Evolutionary conservation across 2,329 filamentous ascomycete genomes (phyloP), one percentile per base, ranked within the genome.

Genomic region (Huntiella savannae): DNA sequence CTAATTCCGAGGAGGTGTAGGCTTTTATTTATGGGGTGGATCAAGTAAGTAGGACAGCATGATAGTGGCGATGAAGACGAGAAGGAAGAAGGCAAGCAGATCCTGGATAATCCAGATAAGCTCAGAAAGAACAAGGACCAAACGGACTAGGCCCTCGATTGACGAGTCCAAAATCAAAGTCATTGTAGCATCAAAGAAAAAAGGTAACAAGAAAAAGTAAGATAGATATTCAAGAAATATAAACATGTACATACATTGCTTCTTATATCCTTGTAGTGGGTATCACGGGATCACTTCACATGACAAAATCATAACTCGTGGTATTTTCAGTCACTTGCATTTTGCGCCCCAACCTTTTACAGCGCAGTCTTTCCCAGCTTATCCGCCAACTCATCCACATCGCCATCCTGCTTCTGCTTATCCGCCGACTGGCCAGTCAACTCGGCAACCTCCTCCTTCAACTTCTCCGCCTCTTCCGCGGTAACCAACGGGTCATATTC

Each of bases 321-420:
- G 47, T 49, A 45, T 49, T 49, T 33, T 32, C 16, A 40, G 16
- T 12, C 33, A 46, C n/a, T 15, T 19, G n/a, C 13, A 44, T 17
- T 17, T 45, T 8, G 15, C 28, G 3, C 17, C 40, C n/a, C 22
- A n/a, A 17, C 15, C 22, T 12, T 34, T 45, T 61, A 76, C 52
- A 76, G 69, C 41, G 54, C 59, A 17, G 83, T 82, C 71, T 87
- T 87, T 51, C 72, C 75, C 54, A 96, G 63, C 57, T 75, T 70
- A 59, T 79, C 73, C 12, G 85, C 81, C 56, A 96, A 65, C 40
- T 77, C 77, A 55, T 95, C 86, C 35, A 96, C 82, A 32, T 82
- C 80, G 60, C 77, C 74, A 58, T 87, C 77, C 61, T 83, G 72
- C 53, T 73, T 62, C 60, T 79, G 73, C 12, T 75, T 70, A n/a